Conservation (phyloP, 805 yeast species). For the Saccharomycopsis amapae region DNA sequence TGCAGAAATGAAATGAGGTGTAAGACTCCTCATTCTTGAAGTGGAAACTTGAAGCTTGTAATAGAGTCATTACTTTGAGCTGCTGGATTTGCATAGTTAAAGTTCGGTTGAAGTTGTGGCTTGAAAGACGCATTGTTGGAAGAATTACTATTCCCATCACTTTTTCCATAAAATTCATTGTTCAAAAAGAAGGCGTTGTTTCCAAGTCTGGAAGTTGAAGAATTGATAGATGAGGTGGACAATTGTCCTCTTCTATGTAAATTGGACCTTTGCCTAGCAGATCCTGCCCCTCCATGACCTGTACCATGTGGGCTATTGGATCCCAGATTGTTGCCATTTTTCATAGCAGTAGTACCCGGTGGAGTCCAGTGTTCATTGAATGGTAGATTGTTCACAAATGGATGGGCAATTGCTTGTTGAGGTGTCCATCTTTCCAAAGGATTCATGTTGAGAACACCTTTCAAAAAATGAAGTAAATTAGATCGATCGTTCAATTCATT, state of each 20-base stretch:
- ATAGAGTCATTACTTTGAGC: constrained; percentile 3
- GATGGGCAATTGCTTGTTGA: constrained; percentile 88
- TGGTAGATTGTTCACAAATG: constrained; percentile 65
- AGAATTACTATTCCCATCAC: neutral
- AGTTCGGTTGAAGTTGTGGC: neutral
- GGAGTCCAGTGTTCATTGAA: constrained; percentile 51
- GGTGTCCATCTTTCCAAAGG: constrained; percentile 97
- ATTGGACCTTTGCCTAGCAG: neutral
- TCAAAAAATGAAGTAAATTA: constrained; percentile 67
- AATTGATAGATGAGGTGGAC: constrained; percentile 16
- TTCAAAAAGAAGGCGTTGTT: neutral
- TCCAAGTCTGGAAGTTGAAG: neutral
- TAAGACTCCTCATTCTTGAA: constrained; percentile 1
- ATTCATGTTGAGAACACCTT: constrained; percentile 71
- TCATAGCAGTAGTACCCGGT: constrained; percentile 30
- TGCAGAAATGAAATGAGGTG: too few relatives aligned
- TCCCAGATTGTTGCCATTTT: neutral
- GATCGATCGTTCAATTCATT: constrained; percentile 68
- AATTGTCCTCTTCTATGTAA: constrained; percentile 18
- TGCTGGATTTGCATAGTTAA: neutral
- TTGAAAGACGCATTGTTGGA: neutral
- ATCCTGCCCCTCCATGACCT: neutral
- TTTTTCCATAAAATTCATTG: neutral
- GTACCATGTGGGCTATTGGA: neutral
- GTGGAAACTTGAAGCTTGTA: constrained; percentile 13